Evolutionary conservation across 768 basidiomycete species (phyloP).

Genomic region (Sporobolomyces roseus): DNA sequence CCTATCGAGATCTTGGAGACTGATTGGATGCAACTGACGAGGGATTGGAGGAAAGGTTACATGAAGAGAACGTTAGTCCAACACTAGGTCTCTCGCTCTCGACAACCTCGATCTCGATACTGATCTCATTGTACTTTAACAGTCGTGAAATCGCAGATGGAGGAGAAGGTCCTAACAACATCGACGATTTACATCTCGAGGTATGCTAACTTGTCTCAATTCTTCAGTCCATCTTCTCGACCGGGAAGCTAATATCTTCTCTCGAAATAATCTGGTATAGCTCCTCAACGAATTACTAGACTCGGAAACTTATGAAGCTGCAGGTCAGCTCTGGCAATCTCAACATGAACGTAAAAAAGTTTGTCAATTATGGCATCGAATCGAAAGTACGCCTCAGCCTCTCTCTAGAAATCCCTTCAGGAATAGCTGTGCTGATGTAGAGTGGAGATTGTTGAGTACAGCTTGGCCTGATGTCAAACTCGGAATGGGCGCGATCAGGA

Average conservation of each 20-base stretch:
- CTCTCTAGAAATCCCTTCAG: background rate
- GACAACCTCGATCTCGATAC: too few species aligned
- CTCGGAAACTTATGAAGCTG: background rate
- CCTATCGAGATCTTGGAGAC: background rate
- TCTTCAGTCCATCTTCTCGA: too few species aligned
- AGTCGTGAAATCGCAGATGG: conserved; percentile 35
- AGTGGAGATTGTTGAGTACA: background rate
- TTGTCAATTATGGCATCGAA: conserved; percentile 25
- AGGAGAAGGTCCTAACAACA: conserved; percentile 23
- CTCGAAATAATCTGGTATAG: background rate
- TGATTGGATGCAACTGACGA: conserved; percentile 21
- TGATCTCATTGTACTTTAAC: background rate
- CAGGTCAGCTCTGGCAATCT: background rate
- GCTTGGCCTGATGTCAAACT: conserved; percentile 32
- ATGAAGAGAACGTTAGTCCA: conserved; percentile 30
- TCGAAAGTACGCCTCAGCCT: conserved; percentile 15
- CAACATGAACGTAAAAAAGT: conserved; percentile 14
- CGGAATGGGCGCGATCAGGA: conserved; percentile 1
- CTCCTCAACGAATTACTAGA: conserved; percentile 20
- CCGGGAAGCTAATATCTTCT: background rate
- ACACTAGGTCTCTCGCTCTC: background rate
- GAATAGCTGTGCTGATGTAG: too few species aligned
- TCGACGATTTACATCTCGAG: conserved; percentile 36
- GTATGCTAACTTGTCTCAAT: too few species aligned
- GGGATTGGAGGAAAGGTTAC: conserved; percentile 26